Evolutionary conservation across 2,329 filamentous ascomycete genomes (phyloP), one percentile per base, ranked within the genome.

Genomic region (Scytalidium sp.): DNA sequence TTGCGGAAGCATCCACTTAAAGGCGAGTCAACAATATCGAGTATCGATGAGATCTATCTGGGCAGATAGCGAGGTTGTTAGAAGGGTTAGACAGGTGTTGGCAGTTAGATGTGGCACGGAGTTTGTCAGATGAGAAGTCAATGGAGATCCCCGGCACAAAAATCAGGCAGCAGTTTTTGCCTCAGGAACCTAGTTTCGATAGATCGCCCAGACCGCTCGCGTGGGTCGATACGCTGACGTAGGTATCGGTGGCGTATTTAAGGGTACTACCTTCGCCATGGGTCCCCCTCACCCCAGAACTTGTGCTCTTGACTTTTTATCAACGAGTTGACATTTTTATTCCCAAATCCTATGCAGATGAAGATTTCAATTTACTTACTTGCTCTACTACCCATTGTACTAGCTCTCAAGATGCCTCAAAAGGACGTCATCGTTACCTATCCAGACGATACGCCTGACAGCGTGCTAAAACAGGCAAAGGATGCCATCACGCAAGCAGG

Each of bases 391-490:
- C 75, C 77, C 23, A 66, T 83, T 52, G 83, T 81, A 53, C 78
- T 88, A 60, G 85, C 86, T 50, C 73, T 75, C 54, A 47, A 57
- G 19, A 61, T 70, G 45, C 69, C 73, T 1, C 79, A 84, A 64
- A 89, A 90, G 68, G 81, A 83, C 29, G 83, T 95, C 56, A 84
- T 97, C 60, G 77, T 97, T 62, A 89, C 80, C 63, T 96, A 90
- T 64, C 83, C 87, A 20, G 74, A 84, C 46, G 76, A 81, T 84
- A 60, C 71, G 2, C 85, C 90, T 19, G 73, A 86, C 55, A 76
- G 75, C 29, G 73, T 95, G 29, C 67, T 96, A 25, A 72, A 83
- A 19, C 69, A 87, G 49, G 90, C 89, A 41, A 94, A 87, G 74
- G 70, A 85, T 40, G 80, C 81, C 2, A 84, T 96, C 60, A 70